Evolutionary conservation across 176 grass and related monocot genomes (phyloP).

Genomic region (Oryza glumipatula): DNA sequence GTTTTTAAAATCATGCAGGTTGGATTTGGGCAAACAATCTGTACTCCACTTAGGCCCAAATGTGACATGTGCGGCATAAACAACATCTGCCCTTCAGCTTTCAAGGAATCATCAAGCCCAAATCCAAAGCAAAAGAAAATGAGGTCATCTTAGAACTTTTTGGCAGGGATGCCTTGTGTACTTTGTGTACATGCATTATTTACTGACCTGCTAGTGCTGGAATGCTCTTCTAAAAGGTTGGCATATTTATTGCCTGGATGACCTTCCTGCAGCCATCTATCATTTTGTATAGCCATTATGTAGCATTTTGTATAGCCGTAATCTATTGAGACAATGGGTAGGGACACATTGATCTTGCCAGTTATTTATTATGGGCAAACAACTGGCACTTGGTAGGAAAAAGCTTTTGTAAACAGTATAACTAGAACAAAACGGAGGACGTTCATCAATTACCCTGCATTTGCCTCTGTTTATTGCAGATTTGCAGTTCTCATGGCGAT

Average conservation of each 20-base stretch:
- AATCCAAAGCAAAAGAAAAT: constrained; percentile 64
- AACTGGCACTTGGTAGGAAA: not conserved
- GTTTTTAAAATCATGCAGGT: constrained; percentile 49
- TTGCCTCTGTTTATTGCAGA: not conserved
- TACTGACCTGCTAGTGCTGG: not conserved
- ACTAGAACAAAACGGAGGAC: not conserved
- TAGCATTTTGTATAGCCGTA: constrained; percentile 32
- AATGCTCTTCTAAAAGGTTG: not conserved
- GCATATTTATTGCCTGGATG: not conserved
- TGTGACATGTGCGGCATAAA: constrained; percentile 74
- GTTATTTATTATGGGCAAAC: not conserved
- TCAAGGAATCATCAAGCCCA: constrained; percentile 76
- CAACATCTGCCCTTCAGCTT: constrained; percentile 81
- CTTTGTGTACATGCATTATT: not conserved
- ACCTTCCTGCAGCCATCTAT: not conserved
- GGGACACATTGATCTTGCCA: not conserved
- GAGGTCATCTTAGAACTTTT: constrained; percentile 28
- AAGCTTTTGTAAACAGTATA: not conserved
- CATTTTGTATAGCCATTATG: not conserved
- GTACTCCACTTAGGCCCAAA: constrained; percentile 75
- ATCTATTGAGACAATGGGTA: not conserved
- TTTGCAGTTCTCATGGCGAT: not conserved
- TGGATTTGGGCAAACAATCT: constrained; percentile 96
- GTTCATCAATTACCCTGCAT: not conserved
- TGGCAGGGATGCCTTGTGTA: not conserved